Evolutionary conservation across 2,329 filamentous ascomycete genomes (phyloP), one percentile per base, ranked within the genome.

Genomic region (Microascus cirrosus): DNA sequence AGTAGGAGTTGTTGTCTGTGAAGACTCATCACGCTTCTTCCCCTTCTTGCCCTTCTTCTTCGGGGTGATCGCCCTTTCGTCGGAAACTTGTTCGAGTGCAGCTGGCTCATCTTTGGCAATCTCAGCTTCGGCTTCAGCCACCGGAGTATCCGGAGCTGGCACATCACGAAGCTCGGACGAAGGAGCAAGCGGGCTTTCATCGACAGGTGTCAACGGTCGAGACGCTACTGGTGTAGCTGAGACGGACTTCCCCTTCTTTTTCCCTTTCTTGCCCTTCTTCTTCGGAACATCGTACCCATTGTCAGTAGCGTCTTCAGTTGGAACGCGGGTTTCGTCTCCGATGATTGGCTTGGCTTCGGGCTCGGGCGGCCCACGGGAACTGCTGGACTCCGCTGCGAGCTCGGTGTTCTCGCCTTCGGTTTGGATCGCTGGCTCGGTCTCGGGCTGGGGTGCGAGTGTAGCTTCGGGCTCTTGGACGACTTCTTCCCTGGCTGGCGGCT

Each of bases 1-100:
- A 28, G 39, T 32, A 25, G 55, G 13, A n/a, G 55, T 50, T 7
- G 35, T 22, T 13, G 56, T 51, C 11, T 53, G 32, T 18, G 56
- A 53, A 42, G 39, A 5, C 13, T 18, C 15, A 25, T 24, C 24
- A 28, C 42, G 53, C 7, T 57, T 57, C 42, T 51, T 58, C 34
- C 36, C 57, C 20, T 54, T 54, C 53, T 54, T 70, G 64, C 67
- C 69, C 66, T 70, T 73, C 67, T 42, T 62, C 57, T 65, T 59
- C 54, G 25, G 42, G 11, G 60, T 59, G 15, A 61, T 25, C 12
- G 57, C 58, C 61, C 62, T 62, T 20, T 61, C 57, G n/a, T 64
- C 62, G n/a, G 61, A 62, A 12, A 58, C 59, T 24, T 54, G 52
- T 11, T 24, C 45, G 12, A 20, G 20, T 50, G n/a, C 45, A 22